These are phyloP conservation scores for Calonectria fujianensis DNA, from an alignment of 2,329 filamentous ascomycete genomes.

Conservation along the genomic window DNA sequence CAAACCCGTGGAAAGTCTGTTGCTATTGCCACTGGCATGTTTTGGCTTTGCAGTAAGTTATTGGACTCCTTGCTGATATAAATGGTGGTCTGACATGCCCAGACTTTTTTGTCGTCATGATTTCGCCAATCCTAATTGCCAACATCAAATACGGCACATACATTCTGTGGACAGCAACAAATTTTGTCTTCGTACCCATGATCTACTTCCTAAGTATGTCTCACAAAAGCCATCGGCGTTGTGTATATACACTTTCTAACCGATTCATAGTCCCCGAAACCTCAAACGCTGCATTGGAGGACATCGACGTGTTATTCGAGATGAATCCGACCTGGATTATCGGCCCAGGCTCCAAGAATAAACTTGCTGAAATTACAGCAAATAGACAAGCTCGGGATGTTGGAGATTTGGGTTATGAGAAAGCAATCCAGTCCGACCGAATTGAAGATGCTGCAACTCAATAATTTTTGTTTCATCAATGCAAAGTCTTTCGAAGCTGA, in stretches of 20 bases:
- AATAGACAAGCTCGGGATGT: not conserved
- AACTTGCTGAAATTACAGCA: slow-evolving; percentile 6
- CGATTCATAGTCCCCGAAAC: not conserved
- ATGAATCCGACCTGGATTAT: slow-evolving; percentile 17
- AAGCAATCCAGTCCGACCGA: not conserved
- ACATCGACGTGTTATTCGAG: slow-evolving; percentile 10
- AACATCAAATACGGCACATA: slow-evolving; percentile 14
- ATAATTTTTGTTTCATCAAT: not conserved
- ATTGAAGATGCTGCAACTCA: not conserved
- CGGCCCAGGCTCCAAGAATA: slow-evolving; percentile 7
- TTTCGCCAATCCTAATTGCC: not conserved
- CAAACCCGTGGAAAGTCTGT: not conserved
- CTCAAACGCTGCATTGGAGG: not conserved
- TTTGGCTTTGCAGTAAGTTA: slow-evolving; percentile 10
- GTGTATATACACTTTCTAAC: not conserved
- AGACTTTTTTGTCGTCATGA: slow-evolving; percentile 17
- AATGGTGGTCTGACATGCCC: not conserved
- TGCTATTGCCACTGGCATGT: slow-evolving; percentile 5
- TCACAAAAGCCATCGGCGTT: not conserved
- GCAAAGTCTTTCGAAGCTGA: not conserved
- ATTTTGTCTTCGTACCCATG: not conserved
- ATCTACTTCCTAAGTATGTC: not conserved
- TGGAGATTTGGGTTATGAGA: not conserved
- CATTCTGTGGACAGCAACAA: not conserved
- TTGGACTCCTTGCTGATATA: too few species aligned